Base-by-base conservation (phyloP, 495 filamentous ascomycete species). In the Pseudoneurospora amorphoporcata region DNA sequence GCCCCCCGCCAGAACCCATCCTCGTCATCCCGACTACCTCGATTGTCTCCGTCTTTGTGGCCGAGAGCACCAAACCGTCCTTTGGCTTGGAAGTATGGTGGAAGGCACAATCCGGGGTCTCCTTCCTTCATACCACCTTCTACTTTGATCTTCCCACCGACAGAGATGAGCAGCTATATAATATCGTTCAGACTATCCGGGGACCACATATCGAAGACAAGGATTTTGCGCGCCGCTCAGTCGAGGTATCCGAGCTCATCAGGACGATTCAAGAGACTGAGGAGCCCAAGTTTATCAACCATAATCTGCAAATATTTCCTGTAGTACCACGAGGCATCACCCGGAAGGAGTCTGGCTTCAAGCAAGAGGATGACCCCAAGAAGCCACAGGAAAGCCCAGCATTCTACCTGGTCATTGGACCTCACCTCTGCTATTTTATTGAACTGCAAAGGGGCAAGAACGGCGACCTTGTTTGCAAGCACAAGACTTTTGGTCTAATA, bases 11-110 rank as follows among this genome's bases (percentile, higher is more conserved):
- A 29, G 80, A 75, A 35, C 79, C 75, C 72, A 75, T 72, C 16
- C 71, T 80, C 47, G 76, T 77, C 17, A 90, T 94, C 23, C 88
- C 92, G 0, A 82, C 94, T 45, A 86, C 90, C 68, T 89, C 91
- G 69, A 88, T 97, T 65, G 88, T 97, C 38, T 90, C 93, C 0
- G 88, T 92, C 6, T 92, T 93, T 79, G 88, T 88, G 68, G 82
- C 93, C n/a, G 93, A 96, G 74, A 92, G 94, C 79, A 90, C 89
- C 6, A 85, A 90, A 68, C 89, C 92, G 3, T 91, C 91, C 23
- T 93, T 93, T 72, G 92, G 90, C 16, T 88, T 95, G 70, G 93
- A 97, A 76, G 86, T 97, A 73, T 97, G 82, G 92, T 97, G 82
- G 92, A 90, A 73, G 84, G 84, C 17, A 81, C 89, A 78, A 84